Evolutionary conservation across 805 yeast species (phyloP).

Genomic region (Lachancea thermotolerans): DNA sequence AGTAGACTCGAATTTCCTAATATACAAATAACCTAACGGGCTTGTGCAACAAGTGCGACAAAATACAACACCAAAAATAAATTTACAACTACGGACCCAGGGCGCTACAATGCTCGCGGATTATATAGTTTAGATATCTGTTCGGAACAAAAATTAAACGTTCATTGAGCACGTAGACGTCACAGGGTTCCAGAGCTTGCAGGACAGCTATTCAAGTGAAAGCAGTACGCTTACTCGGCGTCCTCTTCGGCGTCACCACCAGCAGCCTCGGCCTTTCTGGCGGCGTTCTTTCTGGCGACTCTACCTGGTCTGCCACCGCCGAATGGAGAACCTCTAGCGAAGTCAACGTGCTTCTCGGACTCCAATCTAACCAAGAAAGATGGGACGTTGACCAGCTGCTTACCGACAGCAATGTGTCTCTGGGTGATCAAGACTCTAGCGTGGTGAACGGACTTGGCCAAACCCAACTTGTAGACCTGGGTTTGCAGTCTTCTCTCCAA

Average conservation of each 20-base stretch:
- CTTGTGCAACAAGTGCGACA: too few relatives aligned
- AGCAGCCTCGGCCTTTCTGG: slow-evolving; percentile 56
- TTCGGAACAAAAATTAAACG: too few relatives aligned
- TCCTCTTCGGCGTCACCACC: slow-evolving; percentile 75
- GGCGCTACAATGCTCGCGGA: too few relatives aligned
- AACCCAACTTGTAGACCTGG: slow-evolving; percentile 99
- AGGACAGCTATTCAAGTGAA: not conserved
- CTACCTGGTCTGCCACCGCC: slow-evolving; percentile 99
- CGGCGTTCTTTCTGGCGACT: slow-evolving; percentile 90
- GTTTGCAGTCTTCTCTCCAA: slow-evolving; percentile 99
- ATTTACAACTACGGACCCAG: too few relatives aligned
- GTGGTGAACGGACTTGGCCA: slow-evolving; percentile 99
- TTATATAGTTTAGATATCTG: too few relatives aligned
- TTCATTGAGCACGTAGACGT: too few relatives aligned
- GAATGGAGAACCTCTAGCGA: slow-evolving; percentile 98
- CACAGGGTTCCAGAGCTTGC: too few relatives aligned
- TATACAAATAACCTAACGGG: too few relatives aligned
- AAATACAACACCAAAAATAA: too few relatives aligned
- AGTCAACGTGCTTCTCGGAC: slow-evolving; percentile 99
- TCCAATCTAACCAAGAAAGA: slow-evolving; percentile 99
- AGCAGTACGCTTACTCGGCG: slow-evolving; percentile 51
- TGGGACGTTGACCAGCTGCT: slow-evolving; percentile 97
- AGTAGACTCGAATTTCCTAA: too few relatives aligned
- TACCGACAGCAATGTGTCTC: slow-evolving; percentile 99
- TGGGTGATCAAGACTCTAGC: slow-evolving; percentile 98